Conservation (phyloP, 805 yeast genomes). For the Zygoascus tannicola region DNA sequence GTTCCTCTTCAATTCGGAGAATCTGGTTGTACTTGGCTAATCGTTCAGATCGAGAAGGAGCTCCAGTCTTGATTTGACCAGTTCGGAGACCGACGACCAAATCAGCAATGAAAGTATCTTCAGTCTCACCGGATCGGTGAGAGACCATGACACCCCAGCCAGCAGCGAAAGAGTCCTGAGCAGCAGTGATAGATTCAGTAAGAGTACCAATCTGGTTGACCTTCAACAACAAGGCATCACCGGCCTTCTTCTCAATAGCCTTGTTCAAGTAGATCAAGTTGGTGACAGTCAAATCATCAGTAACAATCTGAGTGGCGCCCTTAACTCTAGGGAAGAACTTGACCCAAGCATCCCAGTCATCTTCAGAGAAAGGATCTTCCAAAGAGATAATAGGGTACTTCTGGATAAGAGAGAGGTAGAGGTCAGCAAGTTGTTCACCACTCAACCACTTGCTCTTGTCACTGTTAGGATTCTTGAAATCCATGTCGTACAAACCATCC, state of each 20-base stretch:
- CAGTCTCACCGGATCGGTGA: slow-evolving; percentile 99
- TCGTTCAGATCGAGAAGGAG: slow-evolving; percentile 99
- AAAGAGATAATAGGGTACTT: slow-evolving; percentile 96
- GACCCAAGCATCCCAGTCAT: slow-evolving; percentile 98
- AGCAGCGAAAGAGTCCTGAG: slow-evolving; percentile 87
- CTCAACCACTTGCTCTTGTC: slow-evolving; percentile 86
- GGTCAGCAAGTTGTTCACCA: slow-evolving; percentile 76
- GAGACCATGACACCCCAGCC: slow-evolving; percentile 99
- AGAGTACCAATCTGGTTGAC: slow-evolving; percentile 98
- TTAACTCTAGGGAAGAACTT: slow-evolving; percentile 54
- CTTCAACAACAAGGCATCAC: slow-evolving; percentile 89
- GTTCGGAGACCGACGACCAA: slow-evolving; percentile 95
- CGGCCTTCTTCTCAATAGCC: slow-evolving; percentile 95
- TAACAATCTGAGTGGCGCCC: slow-evolving; percentile 77
- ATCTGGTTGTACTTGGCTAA: slow-evolving; percentile 98
- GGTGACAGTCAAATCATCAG: slow-evolving; percentile 97
- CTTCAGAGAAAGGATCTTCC: slow-evolving; percentile 99
- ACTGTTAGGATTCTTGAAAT: slow-evolving; percentile 94
- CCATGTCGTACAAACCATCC: slow-evolving; percentile 95
- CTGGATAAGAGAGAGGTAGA: slow-evolving; percentile 69
- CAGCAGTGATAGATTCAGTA: slow-evolving; percentile 94
- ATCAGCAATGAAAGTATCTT: slow-evolving; percentile 97
- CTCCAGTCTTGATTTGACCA: slow-evolving; percentile 99
- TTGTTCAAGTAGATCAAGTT: slow-evolving; percentile 90
- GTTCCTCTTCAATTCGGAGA: slow-evolving; percentile 96